Base-by-base conservation (phyloP, 345 rosid species). In the Aurinia saxatilis region DNA sequence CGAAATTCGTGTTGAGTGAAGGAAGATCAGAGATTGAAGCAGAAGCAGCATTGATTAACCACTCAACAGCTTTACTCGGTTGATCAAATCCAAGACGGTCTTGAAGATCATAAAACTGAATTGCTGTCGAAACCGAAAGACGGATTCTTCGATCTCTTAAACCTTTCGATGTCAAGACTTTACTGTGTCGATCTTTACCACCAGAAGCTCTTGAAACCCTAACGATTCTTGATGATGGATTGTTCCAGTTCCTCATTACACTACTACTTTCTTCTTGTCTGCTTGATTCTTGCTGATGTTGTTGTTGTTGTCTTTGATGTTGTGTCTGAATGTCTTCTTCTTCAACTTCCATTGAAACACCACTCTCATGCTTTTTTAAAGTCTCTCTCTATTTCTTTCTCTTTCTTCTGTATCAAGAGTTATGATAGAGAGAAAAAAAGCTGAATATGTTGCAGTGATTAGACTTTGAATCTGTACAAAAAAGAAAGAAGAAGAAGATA, bases 131-230 rank as follows among this genome's bases (percentile, higher is more conserved):
- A 1, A 92, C 96, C 0, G 98, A 92, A 48, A 92, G 75, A 60
- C 97, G 75, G 14, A 92, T 95, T 63, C 98, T 74, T 53, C 98
- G 45, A 77, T 92, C 98, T 68, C 95, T 77, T 6, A 82, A 68
- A 8, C 98, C 98, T 70, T 84, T 89, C 0, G 97, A 89, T 6
- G 98, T 92, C 81, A 80, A 83, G 3, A 92, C 98, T 77, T 92
- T 92, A 75, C 98, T 92, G 72, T 92, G 98, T 64, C 98, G 73
- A 68, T 92, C 98, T 78, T 92, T 92, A 2, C 97, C 98, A 17
- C 98, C 96, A 0, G 98, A 84, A 36, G 97, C 93, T 61, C 91
- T 72, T 0, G 98, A 87, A 79, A 89, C 98, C 92, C 97, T 85
- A 73, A 89, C 80, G 63, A 92, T 92, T 40, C 98, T 62, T 1